Evolutionary conservation across 306 rosid genomes (phyloP), one percentile per base, ranked within the genome.

Genomic region (Vigna reflexopilosa): DNA sequence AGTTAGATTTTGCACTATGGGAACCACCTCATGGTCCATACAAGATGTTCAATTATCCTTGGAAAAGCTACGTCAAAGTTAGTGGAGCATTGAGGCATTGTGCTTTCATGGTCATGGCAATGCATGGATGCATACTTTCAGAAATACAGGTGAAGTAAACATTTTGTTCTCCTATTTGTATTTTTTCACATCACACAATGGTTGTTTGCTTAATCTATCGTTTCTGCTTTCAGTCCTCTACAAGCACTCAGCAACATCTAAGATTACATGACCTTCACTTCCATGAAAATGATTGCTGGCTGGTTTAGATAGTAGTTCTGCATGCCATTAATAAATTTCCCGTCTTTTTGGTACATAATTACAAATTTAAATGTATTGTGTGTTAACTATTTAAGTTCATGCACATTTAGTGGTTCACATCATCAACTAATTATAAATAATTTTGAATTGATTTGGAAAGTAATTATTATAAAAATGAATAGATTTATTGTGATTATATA

Each of bases 11-110:
- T 80, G 97, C 97, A 34, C 54, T 86, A 56, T 91, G 94, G 92
- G 97, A 91, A 77, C 97, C 97, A 17, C 97, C 97, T 42, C 97
- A 91, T 77, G 97, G 94, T 34, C 94, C 87, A 48, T 89, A 89
- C 75, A 88, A 78, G 77, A 73, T 55, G 64, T 88, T 89, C 79
- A 82, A 80, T 20, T 89, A 91, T 85, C 94, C 97, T 16, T 91
- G 94, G 94, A 85, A 52, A 85, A 85, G 75, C 85, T 91, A 89
- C 38, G 87, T 81, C 80, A 82, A 85, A 83, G 79, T 89, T 10
- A 77, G 92, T 59, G 97, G 97, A 66, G 90, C 97, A 70, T 73
- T 91, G 76, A 89, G 97, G 87, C 92, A 89, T 72, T 91, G 97
- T 75, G 94, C 97, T 50, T 84, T 88, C 81, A 89, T 85, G 92